Conservation (phyloP, 169 alveolate genomes). For the Babesia divergens region DNA sequence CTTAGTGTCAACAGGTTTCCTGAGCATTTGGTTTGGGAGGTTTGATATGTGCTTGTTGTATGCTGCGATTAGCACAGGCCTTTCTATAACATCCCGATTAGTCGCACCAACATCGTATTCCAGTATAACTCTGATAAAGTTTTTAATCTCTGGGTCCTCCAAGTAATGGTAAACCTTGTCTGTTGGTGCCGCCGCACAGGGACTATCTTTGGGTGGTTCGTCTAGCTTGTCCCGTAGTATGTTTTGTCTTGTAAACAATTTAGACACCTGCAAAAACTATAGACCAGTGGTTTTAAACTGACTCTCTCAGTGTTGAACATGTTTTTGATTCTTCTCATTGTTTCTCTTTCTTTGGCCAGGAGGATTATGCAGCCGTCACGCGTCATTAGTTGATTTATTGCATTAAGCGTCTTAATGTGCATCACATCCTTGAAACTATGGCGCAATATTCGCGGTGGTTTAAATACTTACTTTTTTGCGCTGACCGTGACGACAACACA, state of each 20-base stretch:
- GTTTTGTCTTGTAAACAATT: background rate
- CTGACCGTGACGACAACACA: constrained; percentile 29
- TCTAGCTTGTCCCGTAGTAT: background rate
- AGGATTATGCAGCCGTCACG: background rate
- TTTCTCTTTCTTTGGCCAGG: constrained; percentile 4
- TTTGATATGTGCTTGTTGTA: background rate
- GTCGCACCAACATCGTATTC: background rate
- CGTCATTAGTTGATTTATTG: background rate
- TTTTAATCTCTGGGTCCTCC: background rate
- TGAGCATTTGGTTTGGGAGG: constrained; percentile 15
- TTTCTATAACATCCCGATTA: background rate
- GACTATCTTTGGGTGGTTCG: background rate
- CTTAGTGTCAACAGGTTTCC: constrained; percentile 19
- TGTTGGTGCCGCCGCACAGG: background rate
- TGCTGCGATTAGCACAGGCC: background rate
- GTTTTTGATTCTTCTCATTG: background rate
- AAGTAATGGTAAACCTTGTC: background rate
- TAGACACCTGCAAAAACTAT: background rate
- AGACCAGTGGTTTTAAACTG: background rate
- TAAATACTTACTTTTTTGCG: constrained; percentile 21
- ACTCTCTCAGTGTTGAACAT: background rate
- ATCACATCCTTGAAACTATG: background rate
- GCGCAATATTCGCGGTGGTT: background rate
- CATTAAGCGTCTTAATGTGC: background rate
- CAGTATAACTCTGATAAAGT: background rate